Evolutionary conservation across 345 rosid genomes (phyloP).

Genomic region (Xanthoceras sorbifolium): DNA sequence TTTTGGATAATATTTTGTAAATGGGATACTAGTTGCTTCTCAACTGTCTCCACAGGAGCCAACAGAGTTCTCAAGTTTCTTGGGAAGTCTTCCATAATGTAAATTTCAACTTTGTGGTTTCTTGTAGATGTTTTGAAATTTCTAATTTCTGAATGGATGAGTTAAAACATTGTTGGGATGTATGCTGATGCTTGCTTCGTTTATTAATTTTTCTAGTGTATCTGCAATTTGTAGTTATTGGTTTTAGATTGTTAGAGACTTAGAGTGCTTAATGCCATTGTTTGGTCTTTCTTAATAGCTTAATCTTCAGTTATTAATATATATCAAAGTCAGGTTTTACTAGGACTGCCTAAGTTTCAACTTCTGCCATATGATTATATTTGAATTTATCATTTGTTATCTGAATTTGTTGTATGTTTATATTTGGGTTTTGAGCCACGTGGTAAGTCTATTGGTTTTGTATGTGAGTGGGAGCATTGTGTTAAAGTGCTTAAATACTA

Average conservation of each 20-base stretch:
- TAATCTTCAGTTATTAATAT: too few relatives aligned
- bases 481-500: too few relatives aligned
- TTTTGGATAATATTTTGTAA: neutral
- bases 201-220: neutral
- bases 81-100: neutral
- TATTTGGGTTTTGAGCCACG: too few relatives aligned
- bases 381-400: too few relatives aligned
- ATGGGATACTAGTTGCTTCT: conserved; percentile 8
- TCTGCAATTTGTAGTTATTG: conserved; percentile 11
- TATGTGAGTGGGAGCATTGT: too few relatives aligned
- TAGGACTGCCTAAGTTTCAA: too few relatives aligned
- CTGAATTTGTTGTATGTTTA: too few relatives aligned
- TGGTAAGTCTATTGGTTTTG: too few relatives aligned
- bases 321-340: too few relatives aligned
- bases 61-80: neutral
- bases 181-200: neutral
- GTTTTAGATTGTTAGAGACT: conserved; percentile 1
- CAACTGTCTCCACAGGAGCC: neutral
- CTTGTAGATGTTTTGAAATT: conserved; percentile 9
- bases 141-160: conserved; percentile 1
- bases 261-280: too few relatives aligned
- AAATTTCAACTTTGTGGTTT: conserved; percentile 10
- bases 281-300: too few relatives aligned
- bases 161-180: neutral
- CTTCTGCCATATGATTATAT: too few relatives aligned